phyloP scores from a whole-genome alignment of 345 rosid species.

The Eucalyptus cloeziana region DNA sequence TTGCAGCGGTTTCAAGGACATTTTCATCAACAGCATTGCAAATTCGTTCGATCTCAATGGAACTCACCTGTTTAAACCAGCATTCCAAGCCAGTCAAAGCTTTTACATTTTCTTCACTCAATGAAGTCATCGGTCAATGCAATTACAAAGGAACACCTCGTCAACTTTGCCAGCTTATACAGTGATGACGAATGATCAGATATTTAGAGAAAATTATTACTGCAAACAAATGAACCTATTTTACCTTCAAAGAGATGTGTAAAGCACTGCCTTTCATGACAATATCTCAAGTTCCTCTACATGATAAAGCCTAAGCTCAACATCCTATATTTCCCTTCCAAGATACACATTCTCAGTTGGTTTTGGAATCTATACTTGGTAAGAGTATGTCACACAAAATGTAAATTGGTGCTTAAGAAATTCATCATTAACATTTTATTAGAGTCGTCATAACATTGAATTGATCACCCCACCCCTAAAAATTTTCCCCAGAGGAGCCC shows the following conservation, averaged over 20 bases:
- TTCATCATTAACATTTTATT: background rate
- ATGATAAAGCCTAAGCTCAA: background rate
- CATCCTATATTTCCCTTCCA: background rate
- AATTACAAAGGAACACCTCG: background rate
- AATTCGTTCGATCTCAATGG: conserved; percentile 80
- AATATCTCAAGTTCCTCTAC: background rate
- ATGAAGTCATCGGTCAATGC: background rate
- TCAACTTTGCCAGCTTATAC: background rate
- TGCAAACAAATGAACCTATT: background rate
- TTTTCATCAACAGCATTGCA: conserved; percentile 59
- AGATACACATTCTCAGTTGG: background rate
- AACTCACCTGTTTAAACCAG: conserved; percentile 55
- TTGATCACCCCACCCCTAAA: background rate
- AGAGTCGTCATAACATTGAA: background rate
- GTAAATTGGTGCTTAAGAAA: background rate
- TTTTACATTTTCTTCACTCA: background rate
- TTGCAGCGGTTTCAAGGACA: conserved; percentile 86
- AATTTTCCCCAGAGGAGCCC: background rate
- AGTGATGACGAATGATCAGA: background rate
- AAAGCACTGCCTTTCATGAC: background rate
- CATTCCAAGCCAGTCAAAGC: background rate
- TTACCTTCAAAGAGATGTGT: background rate
- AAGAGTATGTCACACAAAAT: background rate
- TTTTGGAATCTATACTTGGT: background rate
- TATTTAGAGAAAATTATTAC: background rate